These are phyloP conservation scores for Syzygium aromaticum DNA, from an alignment of 345 rosid genomes.

Conservation along the genomic window DNA sequence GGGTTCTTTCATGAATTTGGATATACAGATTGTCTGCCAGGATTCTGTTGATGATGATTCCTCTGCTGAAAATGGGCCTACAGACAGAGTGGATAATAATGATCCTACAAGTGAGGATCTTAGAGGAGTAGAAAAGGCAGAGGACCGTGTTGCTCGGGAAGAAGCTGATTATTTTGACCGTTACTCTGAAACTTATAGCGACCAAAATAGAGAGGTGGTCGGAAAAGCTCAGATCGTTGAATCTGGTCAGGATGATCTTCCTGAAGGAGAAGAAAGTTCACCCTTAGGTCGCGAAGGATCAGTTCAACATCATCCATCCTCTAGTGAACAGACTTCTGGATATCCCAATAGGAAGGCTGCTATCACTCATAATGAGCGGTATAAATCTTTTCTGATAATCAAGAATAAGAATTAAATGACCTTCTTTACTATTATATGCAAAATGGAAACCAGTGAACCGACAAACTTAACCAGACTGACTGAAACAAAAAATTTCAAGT, in stretches of 20 bases:
- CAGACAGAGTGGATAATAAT: conserved; percentile 22
- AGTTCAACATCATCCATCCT: conserved; percentile 17
- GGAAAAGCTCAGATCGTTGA: conserved; percentile 17
- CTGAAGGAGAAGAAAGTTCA: conserved; percentile 32
- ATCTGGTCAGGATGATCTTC: conserved; percentile 26
- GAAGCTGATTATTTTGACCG: conserved; percentile 28
- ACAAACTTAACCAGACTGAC: background rate
- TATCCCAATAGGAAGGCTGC: conserved; percentile 23
- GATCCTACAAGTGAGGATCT: conserved; percentile 26
- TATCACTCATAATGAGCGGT: conserved; percentile 39
- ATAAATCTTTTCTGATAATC: background rate
- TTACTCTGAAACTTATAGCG: conserved; percentile 14
- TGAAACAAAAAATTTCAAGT: background rate
- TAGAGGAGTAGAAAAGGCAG: conserved; percentile 23
- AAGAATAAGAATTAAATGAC: background rate
- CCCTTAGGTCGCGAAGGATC: conserved; percentile 21
- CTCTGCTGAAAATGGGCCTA: conserved; percentile 29
- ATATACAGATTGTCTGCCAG: conserved; percentile 75
- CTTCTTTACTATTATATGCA: background rate
- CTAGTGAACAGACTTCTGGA: conserved; percentile 25
- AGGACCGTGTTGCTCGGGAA: conserved; percentile 15
- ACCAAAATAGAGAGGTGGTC: conserved; percentile 21
- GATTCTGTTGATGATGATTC: conserved; percentile 50
- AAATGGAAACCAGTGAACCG: background rate
- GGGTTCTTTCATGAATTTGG: conserved; percentile 3